Conservation (phyloP, 1,284 basidiomycete genomes). For the Pseudomicrostroma phylloplanum region DNA sequence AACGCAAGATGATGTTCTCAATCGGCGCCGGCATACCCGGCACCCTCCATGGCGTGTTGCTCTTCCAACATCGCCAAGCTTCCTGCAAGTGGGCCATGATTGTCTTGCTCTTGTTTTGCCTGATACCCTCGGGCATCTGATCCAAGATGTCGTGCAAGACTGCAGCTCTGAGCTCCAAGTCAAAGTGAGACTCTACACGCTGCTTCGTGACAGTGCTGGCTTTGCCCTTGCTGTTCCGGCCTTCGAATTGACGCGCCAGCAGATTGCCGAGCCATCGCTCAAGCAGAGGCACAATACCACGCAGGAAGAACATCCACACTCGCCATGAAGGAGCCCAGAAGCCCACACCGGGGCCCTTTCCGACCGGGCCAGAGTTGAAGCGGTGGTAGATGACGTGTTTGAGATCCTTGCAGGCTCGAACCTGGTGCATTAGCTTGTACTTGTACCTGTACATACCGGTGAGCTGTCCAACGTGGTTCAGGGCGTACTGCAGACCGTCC, state of each 20-base stretch:
- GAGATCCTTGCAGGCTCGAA: slow-evolving; percentile 97
- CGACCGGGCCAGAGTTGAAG: slow-evolving; percentile 98
- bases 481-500: slow-evolving; percentile 96
- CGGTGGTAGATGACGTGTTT: slow-evolving; percentile 75
- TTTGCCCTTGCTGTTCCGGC: slow-evolving; percentile 81
- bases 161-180: slow-evolving; percentile 91
- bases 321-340: slow-evolving; percentile 99
- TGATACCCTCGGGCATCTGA: slow-evolving; percentile 96
- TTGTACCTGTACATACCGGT: slow-evolving; percentile 99
- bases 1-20: slow-evolving; percentile 96
- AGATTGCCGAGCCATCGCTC: slow-evolving; percentile 97
- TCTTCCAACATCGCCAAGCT: slow-evolving; percentile 95
- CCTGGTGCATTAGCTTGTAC: slow-evolving; percentile 99
- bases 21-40: slow-evolving; percentile 96
- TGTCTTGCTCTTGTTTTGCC: slow-evolving; percentile 98
- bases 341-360: slow-evolving; percentile 96
- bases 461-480: slow-evolving; percentile 91
- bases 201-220: slow-evolving; percentile 88
- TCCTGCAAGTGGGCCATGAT: slow-evolving; percentile 95
- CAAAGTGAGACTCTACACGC: slow-evolving; percentile 96
- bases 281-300: slow-evolving; percentile 92
- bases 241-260: slow-evolving; percentile 95
- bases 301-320: slow-evolving; percentile 99
- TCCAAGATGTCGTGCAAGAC: slow-evolving; percentile 94
- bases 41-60: slow-evolving; percentile 96